phyloP scores from a whole-genome alignment of 106 monocot species.

The Narthecium ossifragum region DNA sequence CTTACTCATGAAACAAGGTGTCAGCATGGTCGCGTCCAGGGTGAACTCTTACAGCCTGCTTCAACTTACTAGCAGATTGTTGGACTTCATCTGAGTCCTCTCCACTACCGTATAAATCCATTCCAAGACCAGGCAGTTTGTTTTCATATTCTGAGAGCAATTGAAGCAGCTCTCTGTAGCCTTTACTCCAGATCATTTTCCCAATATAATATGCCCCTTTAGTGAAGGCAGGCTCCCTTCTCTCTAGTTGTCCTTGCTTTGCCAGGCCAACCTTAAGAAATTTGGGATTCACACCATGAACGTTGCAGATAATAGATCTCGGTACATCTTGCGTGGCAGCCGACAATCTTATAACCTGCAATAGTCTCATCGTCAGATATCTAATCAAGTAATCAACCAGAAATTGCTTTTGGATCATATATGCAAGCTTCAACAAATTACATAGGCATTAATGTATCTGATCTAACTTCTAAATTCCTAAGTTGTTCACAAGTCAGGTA shows the following conservation, averaged over 20 bases:
- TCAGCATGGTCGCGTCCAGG: background rate
- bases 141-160: background rate
- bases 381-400: background rate
- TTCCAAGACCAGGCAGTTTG: background rate
- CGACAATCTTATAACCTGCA: background rate
- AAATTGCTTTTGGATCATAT: background rate
- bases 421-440: background rate
- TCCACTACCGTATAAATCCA: background rate
- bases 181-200: background rate
- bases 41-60: background rate
- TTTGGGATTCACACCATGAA: constrained; percentile 1
- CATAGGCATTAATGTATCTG: background rate
- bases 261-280: background rate
- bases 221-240: background rate
- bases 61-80: background rate
- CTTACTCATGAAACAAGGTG: background rate
- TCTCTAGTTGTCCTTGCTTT: background rate
- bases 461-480: no score
- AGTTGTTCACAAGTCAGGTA: no score
- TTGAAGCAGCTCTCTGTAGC: background rate
- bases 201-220: background rate
- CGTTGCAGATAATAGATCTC: background rate
- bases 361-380: background rate
- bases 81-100: background rate
- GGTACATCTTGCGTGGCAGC: background rate